phyloP scores from a whole-genome alignment of 768 basidiomycete genomes.

The Psilocybe cubensis region DNA sequence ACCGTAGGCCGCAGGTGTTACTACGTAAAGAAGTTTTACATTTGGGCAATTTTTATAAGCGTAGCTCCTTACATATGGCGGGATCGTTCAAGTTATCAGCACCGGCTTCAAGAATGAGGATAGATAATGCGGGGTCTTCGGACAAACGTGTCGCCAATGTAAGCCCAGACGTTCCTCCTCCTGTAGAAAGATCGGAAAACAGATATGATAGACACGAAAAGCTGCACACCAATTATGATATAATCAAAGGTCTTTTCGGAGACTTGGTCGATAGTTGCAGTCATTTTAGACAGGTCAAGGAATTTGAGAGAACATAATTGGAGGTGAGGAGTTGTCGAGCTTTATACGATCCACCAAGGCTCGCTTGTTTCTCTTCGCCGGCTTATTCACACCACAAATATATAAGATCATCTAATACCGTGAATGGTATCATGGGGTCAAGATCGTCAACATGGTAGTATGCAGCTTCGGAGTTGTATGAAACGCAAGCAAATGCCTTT shows the following conservation, averaged over 20 bases:
- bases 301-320: too few relatives aligned
- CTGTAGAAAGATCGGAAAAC: background rate
- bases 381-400: too few relatives aligned
- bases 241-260: constrained; percentile 3
- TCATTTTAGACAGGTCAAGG: background rate
- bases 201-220: background rate
- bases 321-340: too few relatives aligned
- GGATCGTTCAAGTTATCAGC: background rate
- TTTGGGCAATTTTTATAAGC: background rate
- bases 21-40: background rate
- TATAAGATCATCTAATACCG: too few relatives aligned
- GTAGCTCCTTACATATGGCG: background rate
- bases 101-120: constrained; percentile 2
- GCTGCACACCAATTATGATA: background rate
- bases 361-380: too few relatives aligned
- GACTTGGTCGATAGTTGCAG: constrained; percentile 2
- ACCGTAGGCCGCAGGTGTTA: constrained; percentile 4
- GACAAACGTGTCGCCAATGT: background rate
- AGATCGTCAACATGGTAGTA: too few relatives aligned
- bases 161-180: constrained; percentile 3
- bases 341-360: too few relatives aligned
- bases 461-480: too few relatives aligned
- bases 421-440: too few relatives aligned
- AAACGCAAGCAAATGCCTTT: too few relatives aligned
- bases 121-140: background rate